Base-by-base conservation (phyloP, 2,329 filamentous ascomycete species). In the Stachybotrys echinatus region DNA sequence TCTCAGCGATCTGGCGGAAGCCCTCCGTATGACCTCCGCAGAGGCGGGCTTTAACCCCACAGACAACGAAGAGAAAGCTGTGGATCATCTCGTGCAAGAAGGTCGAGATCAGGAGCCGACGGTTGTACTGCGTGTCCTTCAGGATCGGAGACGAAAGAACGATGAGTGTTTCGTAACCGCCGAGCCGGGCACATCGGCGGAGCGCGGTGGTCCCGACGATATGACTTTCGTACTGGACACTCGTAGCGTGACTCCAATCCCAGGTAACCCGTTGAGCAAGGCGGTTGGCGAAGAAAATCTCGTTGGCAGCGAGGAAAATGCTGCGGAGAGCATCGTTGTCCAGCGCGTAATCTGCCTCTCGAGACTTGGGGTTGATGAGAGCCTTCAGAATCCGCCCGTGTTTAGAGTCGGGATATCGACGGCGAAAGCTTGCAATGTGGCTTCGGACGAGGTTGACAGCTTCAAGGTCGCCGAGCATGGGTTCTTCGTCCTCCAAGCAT, bases 21-120 rank as follows among this genome's bases (percentile, higher is more conserved):
- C 80, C 83, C 2, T 70, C 61, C 2, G 83, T 85, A 55, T 86
- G 83, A 1, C 83, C 83, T 12, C 81, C 81, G 40, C 73, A 70
- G 21, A 72, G 66, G 34, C 75, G 68, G 0, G 81, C 81, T 42
- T 74, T 71, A 60, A 82, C 78, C 4, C 83, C 83, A 56, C 81
- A 84, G 47, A 69, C 72, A 50, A 86, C 76, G 55, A 86, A 86
- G 17, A 86, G 68, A 59, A 84, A 86, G 64, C 81, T 82, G 65
- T 86, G 83, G 45, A 86, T 82, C 56, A 85, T 75, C 65, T 87
- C 83, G 59, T 86, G 83, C 44, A 87, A 59, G 54, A 87, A 85
- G 0, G 83, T 83, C 6, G 79, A 81, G 45, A 86, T 83, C 49
- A 86, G 72, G 17, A 86, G 70, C 6, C 80, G 72, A 5, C 82